These are phyloP conservation scores for Candida sanyiensis DNA, from an alignment of 805 yeast genomes.

Conservation along the genomic window DNA sequence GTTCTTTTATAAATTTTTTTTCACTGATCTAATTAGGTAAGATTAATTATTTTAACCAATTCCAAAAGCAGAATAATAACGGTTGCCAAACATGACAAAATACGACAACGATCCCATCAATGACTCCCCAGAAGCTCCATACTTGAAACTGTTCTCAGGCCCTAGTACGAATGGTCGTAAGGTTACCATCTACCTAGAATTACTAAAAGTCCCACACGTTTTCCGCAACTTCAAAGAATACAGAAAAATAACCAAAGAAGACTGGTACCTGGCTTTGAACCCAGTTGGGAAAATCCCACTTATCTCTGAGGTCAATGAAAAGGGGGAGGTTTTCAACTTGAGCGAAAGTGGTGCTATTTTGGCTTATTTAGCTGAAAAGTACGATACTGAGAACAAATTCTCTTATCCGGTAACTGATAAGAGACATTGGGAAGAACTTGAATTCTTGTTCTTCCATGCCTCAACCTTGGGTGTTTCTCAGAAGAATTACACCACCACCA, in stretches of 20 bases:
- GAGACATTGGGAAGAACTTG: slow-evolving; percentile 45
- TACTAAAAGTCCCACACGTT: slow-evolving; percentile 29
- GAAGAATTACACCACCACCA: slow-evolving; percentile 41
- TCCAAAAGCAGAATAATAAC: neutral
- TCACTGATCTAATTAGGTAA: no score
- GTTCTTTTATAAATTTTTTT: no score
- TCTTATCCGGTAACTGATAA: slow-evolving; percentile 32
- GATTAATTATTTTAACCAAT: neutral
- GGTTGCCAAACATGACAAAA: slow-evolving; percentile 3
- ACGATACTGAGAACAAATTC: slow-evolving; percentile 45
- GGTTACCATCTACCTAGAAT: slow-evolving; percentile 32
- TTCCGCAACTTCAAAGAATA: slow-evolving; percentile 32
- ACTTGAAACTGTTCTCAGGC: slow-evolving; percentile 36
- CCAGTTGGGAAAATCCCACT: slow-evolving; percentile 62
- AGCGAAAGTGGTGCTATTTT: slow-evolving; percentile 60
- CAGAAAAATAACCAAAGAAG: slow-evolving; percentile 44
- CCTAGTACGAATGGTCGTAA: slow-evolving; percentile 38
- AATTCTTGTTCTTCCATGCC: slow-evolving; percentile 51
- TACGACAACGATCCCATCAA: slow-evolving; percentile 9
- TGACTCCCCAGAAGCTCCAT: slow-evolving; percentile 30
- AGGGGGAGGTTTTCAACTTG: slow-evolving; percentile 39
- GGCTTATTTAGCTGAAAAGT: slow-evolving; percentile 50
- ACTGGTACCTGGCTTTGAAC: slow-evolving; percentile 50
- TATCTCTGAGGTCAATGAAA: slow-evolving; percentile 30
- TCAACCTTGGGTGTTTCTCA: slow-evolving; percentile 56